phyloP scores from a whole-genome alignment of 306 rosid species.

The barrel medic (Medicago truncatula) region DNA sequence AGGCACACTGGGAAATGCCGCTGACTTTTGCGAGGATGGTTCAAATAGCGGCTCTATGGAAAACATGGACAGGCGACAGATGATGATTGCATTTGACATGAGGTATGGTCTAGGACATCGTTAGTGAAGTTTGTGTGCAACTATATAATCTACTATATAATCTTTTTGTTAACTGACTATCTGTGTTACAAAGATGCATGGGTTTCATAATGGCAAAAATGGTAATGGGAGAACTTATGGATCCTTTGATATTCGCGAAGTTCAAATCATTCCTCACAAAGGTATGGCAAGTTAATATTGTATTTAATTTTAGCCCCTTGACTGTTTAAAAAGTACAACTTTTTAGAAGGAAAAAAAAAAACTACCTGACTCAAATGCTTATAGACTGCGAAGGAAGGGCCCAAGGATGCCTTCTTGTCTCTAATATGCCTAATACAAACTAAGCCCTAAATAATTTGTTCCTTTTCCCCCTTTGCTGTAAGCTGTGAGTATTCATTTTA shows the following conservation, averaged over 20 bases:
- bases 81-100: constrained; percentile 99
- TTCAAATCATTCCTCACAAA: constrained; percentile 84
- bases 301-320: constrained; percentile 28
- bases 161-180: constrained; percentile 46
- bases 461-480: not conserved
- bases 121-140: constrained; percentile 31
- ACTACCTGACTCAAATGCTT: constrained; percentile 36
- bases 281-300: constrained; percentile 58
- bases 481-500: not conserved
- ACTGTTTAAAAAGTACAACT: constrained; percentile 7
- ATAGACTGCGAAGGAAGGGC: constrained; percentile 24
- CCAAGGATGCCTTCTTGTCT: constrained; percentile 27
- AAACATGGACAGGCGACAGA: constrained; percentile 80
- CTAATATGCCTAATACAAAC: constrained; percentile 23
- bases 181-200: constrained; percentile 69
- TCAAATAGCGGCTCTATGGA: constrained; percentile 58
- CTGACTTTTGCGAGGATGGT: constrained; percentile 75
- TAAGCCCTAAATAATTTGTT: constrained; percentile 16
- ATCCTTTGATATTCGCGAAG: constrained; percentile 71
- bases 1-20: constrained; percentile 93
- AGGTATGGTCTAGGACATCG: constrained; percentile 56
- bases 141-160: constrained; percentile 39
- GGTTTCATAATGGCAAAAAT: constrained; percentile 96
- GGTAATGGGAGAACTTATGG: constrained; percentile 97
- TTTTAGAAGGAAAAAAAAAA: not conserved